Base-by-base conservation (phyloP, 768 basidiomycete species). In the Wakefieldia striispora region DNA sequence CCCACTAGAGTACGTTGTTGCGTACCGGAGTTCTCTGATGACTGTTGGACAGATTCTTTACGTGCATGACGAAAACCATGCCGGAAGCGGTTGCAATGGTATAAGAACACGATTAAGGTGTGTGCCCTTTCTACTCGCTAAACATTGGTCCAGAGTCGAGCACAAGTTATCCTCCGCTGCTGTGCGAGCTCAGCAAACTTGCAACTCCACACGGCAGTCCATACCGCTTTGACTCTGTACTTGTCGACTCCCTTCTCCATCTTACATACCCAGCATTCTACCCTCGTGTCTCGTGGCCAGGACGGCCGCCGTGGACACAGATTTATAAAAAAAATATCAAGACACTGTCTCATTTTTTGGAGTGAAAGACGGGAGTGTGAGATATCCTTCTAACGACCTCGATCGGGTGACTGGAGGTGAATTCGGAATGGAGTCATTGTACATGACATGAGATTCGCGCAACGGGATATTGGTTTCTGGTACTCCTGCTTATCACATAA, bases 261-360 rank as follows among this genome's bases (percentile, higher is more conserved):
- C 6, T 74, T 93, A 29, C 86, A 90, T 63, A 84, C 86, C 5
- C 90, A 93, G 64, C 84, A 93, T 55, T 73, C 79, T 17, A 84
- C 81, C 6, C 91, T 91, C 66, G 76, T 91, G 21, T 75, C 86
- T 93, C 20, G 91, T 90, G 7, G 80, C 77, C 53, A 88, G 83
- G 66, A 87, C 86, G 3, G 88, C 90, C 16, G 73, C 81, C 3
- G 69, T 90, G 2, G 84, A 92, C 50, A 76, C 78, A 2, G 87
- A 91, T 57, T 64, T 92, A 21, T 84, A 89, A 61, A 86, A 84
- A 69, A n/a, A n/a, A n/a, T n/a, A 78, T 93, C 58, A 90, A 90
- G 64, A 67, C 72, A 10, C 63, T 86, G 11, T 91, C 84, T 0
- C 86, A 89, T 58, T 70, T 90, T n/a, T 6, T 92, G 88, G 87